These are phyloP conservation scores for Fusarium luffae DNA, from an alignment of 2,329 filamentous ascomycete species.

Conservation along the genomic window DNA sequence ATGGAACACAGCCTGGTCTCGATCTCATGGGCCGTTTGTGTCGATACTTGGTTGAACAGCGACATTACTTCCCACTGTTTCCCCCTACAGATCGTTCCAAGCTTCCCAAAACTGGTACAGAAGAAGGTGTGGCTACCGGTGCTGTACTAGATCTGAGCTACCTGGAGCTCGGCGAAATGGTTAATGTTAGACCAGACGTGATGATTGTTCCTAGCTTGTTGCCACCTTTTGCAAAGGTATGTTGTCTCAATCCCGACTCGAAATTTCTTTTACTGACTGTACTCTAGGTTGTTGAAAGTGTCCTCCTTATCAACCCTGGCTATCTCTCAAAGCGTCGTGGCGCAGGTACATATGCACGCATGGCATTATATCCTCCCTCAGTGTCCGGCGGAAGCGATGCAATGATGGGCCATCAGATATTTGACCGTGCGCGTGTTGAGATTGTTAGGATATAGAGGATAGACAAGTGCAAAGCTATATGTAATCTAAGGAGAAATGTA, in stretches of 20 bases:
- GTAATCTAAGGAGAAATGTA: conserved; percentile 39
- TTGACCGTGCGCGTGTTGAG: conserved; percentile 86
- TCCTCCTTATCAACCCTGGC: conserved; percentile 91
- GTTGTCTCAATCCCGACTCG: conserved; percentile 34
- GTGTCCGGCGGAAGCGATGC: conserved; percentile 68
- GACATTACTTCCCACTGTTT: conserved; percentile 91
- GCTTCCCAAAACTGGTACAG: conserved; percentile 72
- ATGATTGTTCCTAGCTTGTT: conserved; percentile 84
- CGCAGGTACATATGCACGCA: conserved; percentile 84
- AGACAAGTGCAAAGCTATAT: conserved; percentile 9
- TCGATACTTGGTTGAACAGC: conserved; percentile 84
- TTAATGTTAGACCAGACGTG: conserved; percentile 86
- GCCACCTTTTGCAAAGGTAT: conserved; percentile 88
- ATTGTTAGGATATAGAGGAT: conserved; percentile 77
- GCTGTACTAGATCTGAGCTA: conserved; percentile 86
- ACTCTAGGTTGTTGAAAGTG: conserved; percentile 84
- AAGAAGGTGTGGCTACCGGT: conserved; percentile 72
- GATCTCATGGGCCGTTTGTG: conserved; percentile 78
- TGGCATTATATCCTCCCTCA: conserved; percentile 76
- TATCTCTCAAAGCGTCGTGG: conserved; percentile 85
- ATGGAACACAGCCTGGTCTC: conserved; percentile 37
- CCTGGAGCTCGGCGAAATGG: conserved; percentile 89
- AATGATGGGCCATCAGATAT: conserved; percentile 79
- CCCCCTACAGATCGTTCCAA: conserved; percentile 78
- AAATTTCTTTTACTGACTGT: conserved; percentile 20